A percentile compares a stretch with the other conserved stretches of the same genome.
Conservation (phyloP, 2,329 filamentous ascomycete genomes). For the Fusarium caatingaense region DNA sequence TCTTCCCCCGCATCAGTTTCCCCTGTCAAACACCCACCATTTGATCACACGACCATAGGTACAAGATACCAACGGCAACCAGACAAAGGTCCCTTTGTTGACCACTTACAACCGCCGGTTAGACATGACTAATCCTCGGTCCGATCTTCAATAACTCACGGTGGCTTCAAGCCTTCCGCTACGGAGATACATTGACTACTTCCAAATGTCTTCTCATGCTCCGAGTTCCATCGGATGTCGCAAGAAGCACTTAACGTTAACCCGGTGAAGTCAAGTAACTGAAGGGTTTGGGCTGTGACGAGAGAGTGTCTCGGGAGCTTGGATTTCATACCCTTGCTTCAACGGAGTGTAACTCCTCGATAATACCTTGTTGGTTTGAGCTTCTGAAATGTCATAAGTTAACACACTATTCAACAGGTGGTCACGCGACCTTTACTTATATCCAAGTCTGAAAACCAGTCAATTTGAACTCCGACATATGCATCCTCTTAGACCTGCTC, state of each 20-base stretch:
- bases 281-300: neutral
- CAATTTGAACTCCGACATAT: neutral
- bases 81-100: neutral
- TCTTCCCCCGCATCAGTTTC: neutral
- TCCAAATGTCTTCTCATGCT: neutral
- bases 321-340: neutral
- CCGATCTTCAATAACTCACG: constrained; percentile 5
- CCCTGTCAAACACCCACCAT: neutral
- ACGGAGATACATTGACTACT: neutral
- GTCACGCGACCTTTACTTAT: neutral
- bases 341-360: neutral
- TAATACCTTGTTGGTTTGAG: neutral
- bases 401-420: neutral
- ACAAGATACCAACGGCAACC: neutral
- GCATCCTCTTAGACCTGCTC: neutral
- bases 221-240: neutral
- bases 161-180: neutral
- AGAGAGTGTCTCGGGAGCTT: neutral
- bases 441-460: neutral
- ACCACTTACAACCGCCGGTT: too few relatives aligned
- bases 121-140: neutral
- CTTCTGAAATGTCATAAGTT: neutral
- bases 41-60: neutral
- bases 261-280: neutral
- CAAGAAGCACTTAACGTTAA: neutral